Conservation (phyloP, 208 protist species). For the Leptomonas pyrrhocoris region DNA sequence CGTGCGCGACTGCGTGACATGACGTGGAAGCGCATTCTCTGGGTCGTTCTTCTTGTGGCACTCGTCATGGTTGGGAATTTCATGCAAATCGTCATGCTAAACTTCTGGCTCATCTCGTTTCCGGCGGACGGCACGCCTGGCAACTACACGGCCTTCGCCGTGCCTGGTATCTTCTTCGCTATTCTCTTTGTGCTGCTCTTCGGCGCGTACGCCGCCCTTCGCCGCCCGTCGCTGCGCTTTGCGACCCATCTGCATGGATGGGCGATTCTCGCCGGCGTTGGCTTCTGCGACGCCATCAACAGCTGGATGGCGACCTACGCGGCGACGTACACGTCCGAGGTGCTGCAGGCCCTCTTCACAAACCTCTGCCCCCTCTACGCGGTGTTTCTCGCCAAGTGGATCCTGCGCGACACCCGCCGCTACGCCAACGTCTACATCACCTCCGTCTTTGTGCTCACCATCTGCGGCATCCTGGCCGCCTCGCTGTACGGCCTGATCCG, state of each 20-base stretch:
- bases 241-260: conserved; percentile 51
- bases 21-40: conserved; percentile 46
- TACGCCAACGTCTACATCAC: conserved; percentile 72
- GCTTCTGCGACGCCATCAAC: conserved; percentile 73
- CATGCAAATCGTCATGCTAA: conserved; percentile 87
- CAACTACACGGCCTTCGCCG: conserved; percentile 78
- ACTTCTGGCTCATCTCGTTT: conserved; percentile 84
- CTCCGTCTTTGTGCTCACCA: conserved; percentile 62
- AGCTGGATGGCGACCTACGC: conserved; percentile 82
- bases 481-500: conserved; percentile 59
- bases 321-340: conserved; percentile 75
- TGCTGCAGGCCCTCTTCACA: conserved; percentile 78
- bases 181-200: conserved; percentile 65
- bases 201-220: conserved; percentile 48
- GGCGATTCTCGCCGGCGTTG: conserved; percentile 59
- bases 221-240: conserved; percentile 65
- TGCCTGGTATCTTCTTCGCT: conserved; percentile 66
- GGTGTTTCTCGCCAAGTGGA: conserved; percentile 72
- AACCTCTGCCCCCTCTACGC: conserved; percentile 78
- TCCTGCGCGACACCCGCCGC: conserved; percentile 67
- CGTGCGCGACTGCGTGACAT: conserved; percentile 25
- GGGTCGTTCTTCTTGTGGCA: conserved; percentile 49
- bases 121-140: conserved; percentile 58
- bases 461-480: conserved; percentile 62
- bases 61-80: conserved; percentile 76